phyloP scores from a whole-genome alignment of 2,329 filamentous ascomycete genomes.

The Colletotrichum sp. region DNA sequence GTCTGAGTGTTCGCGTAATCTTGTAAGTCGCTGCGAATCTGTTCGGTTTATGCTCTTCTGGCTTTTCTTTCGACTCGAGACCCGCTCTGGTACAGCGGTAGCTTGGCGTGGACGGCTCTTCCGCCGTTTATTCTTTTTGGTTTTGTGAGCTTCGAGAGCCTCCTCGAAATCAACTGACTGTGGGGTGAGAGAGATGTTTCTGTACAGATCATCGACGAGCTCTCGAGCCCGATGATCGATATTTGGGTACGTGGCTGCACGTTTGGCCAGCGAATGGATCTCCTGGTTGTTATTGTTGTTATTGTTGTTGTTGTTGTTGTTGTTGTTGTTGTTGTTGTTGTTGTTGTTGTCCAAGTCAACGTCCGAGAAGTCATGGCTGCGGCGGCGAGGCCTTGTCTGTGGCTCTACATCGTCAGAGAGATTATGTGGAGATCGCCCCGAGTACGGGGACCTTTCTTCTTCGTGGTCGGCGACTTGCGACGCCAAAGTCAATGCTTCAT shows the following conservation, averaged over 20 bases:
- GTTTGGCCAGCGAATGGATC: neutral
- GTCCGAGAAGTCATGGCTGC: neutral
- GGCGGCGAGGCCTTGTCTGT: neutral
- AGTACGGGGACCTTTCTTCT: conserved; percentile 14
- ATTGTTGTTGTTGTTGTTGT: neutral
- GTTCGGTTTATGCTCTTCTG: neutral
- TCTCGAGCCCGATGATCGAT: conserved; percentile 25
- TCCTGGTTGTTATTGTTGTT: neutral
- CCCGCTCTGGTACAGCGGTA: conserved; percentile 5
- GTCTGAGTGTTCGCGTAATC: neutral
- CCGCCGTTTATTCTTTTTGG: neutral
- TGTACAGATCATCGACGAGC: conserved; percentile 17
- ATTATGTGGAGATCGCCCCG: neutral
- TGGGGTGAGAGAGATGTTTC: conserved; percentile 10
- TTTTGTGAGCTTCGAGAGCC: neutral
- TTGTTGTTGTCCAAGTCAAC: neutral
- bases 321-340: neutral
- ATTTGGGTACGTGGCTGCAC: neutral
- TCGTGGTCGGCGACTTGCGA: conserved; percentile 41
- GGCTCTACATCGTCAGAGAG: neutral
- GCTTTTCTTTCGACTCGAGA: conserved; percentile 11
- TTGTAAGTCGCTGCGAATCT: neutral
- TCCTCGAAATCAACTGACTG: neutral
- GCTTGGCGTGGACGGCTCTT: neutral
- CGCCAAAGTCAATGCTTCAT: conserved; percentile 49